Base-by-base conservation (phyloP, 2,329 filamentous ascomycete species). In the Ampelomyces quisqualis region DNA sequence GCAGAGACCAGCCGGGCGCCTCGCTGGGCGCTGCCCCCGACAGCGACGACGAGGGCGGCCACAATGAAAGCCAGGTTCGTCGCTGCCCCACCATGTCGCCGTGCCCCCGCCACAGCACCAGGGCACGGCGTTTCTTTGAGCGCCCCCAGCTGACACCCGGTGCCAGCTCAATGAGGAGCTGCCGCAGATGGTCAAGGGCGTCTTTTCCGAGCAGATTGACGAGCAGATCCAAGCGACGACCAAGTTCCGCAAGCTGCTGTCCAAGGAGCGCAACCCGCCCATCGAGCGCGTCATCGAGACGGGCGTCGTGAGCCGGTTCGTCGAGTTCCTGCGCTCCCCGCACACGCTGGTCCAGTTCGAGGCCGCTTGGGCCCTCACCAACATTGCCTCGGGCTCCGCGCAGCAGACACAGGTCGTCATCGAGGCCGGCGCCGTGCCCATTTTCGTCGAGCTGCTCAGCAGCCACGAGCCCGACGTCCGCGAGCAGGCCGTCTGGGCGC, bases 271-370 rank as follows among this genome's bases (percentile, higher is more conserved):
- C 67, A 98, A 98, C 77, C 93, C 93, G 32, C 93, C 93, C 31
- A 98, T 98, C 69, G 93, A 98, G 77, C 90, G 94, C 69, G 93
- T 98, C 58, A 98, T 98, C 73, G 95, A 97, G 80, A 97, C 93
- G 45, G 93, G 93, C 65, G 93, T 98, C 53, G 93, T 98, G 56
- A 86, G 84, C 77, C 87, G 93, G 67, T 98, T 98, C 66, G 93
- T 98, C 72, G 90, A 96, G 73, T 98, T 98, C 74, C 85, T 98
- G 47, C 88, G 89, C 68, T 98, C 93, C 40, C 93, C 93, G 53
- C 93, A 98, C 73, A 97, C 93, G 22, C 81, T 98, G 34, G 93
- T 98, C 41, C 93, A 98, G 73, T 98, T 98, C 68, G 93, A 98
- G 78, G 93, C 93, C 63, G 93, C 93, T 29, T 98, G 93, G 93